Conservation (phyloP, 345 rosid genomes). For the Arabidopsis arenosa region DNA sequence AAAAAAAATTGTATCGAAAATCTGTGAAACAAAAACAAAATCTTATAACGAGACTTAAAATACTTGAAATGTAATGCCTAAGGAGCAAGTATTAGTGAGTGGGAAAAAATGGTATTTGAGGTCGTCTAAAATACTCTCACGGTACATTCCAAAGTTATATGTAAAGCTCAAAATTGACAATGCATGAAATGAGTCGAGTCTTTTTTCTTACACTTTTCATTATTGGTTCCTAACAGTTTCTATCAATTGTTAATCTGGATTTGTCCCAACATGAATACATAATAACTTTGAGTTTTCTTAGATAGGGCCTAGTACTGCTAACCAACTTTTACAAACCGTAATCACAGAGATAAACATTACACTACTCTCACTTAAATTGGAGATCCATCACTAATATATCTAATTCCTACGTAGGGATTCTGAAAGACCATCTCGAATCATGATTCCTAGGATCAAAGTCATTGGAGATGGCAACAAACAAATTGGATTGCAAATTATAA, state of each 20-base stretch:
- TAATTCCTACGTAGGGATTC: not conserved
- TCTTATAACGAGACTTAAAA: not conserved
- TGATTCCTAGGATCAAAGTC: not conserved
- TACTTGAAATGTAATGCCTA: not conserved
- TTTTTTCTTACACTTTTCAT: not conserved
- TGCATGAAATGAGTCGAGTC: not conserved
- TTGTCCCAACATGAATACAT: not conserved
- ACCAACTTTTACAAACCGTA: not conserved
- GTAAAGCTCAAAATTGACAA: not conserved
- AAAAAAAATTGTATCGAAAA: not conserved
- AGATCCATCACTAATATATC: not conserved
- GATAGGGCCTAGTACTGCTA: not conserved
- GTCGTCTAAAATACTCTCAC: not conserved
- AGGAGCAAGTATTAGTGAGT: not conserved
- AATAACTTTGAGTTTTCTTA: not conserved
- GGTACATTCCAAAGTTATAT: not conserved
- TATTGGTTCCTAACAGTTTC: not conserved
- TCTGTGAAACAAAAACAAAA: not conserved
- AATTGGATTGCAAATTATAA: not conserved
- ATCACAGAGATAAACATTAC: not conserved
- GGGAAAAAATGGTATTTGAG: not conserved
- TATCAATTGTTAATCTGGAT: not conserved
- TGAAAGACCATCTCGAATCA: too few relatives aligned
- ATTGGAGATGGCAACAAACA: not conserved
- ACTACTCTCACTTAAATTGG: not conserved